A percentile compares a stretch with the other conserved stretches of the same genome.
phyloP scores from a whole-genome alignment of 257 asterid genomes.

The Solanum gandarillasii region DNA sequence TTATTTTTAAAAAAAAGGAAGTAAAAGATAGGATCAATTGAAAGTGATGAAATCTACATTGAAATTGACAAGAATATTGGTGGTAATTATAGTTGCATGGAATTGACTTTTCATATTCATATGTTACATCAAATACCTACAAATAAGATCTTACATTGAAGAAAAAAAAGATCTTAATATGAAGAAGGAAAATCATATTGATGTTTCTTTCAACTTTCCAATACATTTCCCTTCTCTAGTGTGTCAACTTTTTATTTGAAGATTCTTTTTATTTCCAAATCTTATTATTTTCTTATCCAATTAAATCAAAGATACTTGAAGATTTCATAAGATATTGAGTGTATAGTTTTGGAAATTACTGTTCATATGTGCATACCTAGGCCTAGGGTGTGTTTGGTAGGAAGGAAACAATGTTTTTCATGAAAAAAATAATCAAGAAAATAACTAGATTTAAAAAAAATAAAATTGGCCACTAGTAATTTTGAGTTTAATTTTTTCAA shows the following conservation, averaged over 20 bases:
- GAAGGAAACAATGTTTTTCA: background rate
- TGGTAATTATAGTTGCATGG: constrained; percentile 12
- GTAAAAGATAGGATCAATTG: background rate
- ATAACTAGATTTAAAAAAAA: background rate
- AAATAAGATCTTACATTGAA: constrained; percentile 15
- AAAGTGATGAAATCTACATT: background rate
- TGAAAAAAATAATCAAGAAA: background rate
- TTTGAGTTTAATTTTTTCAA: no score
- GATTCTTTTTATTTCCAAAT: background rate
- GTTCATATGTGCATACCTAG: background rate
- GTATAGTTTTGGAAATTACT: background rate
- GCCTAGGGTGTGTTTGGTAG: background rate
- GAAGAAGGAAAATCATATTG: constrained; percentile 16
- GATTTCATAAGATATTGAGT: background rate
- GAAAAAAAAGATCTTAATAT: background rate
- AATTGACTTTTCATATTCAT: constrained; percentile 22
- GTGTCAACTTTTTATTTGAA: background rate
- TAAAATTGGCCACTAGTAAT: no score
- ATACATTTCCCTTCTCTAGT: background rate
- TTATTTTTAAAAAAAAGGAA: background rate
- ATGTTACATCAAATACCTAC: constrained; percentile 21
- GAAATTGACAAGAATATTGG: background rate
- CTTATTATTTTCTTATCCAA: background rate
- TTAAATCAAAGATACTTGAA: background rate
- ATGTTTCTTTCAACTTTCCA: constrained; percentile 21